These are phyloP conservation scores for Rhododendron kiyosumense DNA, from an alignment of 148 eudicot genomes.

Conservation along the genomic window DNA sequence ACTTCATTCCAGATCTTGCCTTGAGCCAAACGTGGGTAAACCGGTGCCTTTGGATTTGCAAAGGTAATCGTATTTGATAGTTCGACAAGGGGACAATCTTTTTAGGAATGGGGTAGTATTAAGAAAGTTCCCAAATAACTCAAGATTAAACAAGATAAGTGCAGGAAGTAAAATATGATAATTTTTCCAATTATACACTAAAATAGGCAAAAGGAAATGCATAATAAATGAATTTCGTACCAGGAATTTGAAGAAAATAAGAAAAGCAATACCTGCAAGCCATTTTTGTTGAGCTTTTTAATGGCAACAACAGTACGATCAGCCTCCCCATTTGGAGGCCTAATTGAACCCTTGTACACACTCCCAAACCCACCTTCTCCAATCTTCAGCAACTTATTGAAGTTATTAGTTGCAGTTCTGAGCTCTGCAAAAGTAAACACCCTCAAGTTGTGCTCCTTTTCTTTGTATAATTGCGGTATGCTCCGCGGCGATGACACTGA, in stretches of 20 bases:
- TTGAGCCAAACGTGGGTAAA: slow-evolving; percentile 83
- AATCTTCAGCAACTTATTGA: slow-evolving; percentile 50
- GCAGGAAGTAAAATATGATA: background rate
- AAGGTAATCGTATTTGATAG: slow-evolving; percentile 58
- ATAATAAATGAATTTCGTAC: background rate
- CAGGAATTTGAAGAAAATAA: background rate
- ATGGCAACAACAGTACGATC: slow-evolving; percentile 46
- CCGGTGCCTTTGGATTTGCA: slow-evolving; percentile 83
- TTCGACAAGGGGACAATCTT: background rate
- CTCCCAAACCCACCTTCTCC: slow-evolving; percentile 74
- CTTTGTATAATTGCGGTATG: slow-evolving; percentile 46
- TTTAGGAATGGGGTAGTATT: background rate
- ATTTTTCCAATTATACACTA: background rate
- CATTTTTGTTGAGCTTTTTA: slow-evolving; percentile 57
- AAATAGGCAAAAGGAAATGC: background rate
- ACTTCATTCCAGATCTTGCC: slow-evolving; percentile 88
- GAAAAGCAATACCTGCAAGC: slow-evolving; percentile 48
- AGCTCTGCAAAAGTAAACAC: slow-evolving; percentile 42
- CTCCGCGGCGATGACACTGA: slow-evolving; percentile 39
- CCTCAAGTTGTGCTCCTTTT: slow-evolving; percentile 45
- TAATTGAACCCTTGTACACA: slow-evolving; percentile 54
- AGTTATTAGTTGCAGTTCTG: slow-evolving; percentile 45
- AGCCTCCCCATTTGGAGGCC: slow-evolving; percentile 26
- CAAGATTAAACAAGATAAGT: background rate
- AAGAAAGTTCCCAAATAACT: background rate